These are phyloP conservation scores for Neurospora sp. DNA, from an alignment of 495 filamentous ascomycete species.

Conservation along the genomic window DNA sequence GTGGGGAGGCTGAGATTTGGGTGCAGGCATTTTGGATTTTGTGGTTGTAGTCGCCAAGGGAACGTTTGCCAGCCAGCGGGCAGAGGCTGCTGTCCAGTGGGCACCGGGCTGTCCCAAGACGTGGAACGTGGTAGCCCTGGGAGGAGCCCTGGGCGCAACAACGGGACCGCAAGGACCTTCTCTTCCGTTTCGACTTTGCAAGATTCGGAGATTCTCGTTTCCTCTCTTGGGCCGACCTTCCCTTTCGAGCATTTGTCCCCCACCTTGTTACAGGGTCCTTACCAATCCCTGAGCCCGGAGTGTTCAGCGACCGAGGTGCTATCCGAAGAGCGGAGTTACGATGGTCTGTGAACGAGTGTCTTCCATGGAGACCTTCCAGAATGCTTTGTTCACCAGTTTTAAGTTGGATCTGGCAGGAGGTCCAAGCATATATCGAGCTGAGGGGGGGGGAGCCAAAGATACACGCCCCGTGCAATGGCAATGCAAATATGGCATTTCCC, in stretches of 20 bases:
- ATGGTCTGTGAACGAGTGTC: not conserved
- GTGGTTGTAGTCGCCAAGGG: not conserved
- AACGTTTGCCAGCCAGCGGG: not conserved
- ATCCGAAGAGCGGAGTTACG: not conserved
- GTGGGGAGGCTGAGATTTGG: not conserved
- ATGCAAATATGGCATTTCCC: not conserved
- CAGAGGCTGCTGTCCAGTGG: not conserved
- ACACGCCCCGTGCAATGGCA: not conserved
- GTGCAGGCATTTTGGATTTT: not conserved
- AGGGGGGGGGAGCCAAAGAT: not conserved
- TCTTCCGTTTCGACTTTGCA: not conserved
- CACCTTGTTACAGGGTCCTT: not conserved
- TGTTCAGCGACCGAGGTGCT: not conserved
- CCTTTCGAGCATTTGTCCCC: not conserved
- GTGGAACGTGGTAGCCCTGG: not conserved
- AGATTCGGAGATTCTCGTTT: not conserved
- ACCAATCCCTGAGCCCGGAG: not conserved
- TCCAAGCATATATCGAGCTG: not conserved
- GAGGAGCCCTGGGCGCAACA: not conserved
- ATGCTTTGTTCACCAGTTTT: not conserved
- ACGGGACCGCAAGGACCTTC: not conserved
- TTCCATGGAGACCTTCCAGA: not conserved
- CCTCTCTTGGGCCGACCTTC: not conserved
- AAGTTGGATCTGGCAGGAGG: not conserved
- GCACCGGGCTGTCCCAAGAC: not conserved